These are phyloP conservation scores for Leccinum fibrillosum DNA, from an alignment of 768 basidiomycete genomes.

Conservation along the genomic window DNA sequence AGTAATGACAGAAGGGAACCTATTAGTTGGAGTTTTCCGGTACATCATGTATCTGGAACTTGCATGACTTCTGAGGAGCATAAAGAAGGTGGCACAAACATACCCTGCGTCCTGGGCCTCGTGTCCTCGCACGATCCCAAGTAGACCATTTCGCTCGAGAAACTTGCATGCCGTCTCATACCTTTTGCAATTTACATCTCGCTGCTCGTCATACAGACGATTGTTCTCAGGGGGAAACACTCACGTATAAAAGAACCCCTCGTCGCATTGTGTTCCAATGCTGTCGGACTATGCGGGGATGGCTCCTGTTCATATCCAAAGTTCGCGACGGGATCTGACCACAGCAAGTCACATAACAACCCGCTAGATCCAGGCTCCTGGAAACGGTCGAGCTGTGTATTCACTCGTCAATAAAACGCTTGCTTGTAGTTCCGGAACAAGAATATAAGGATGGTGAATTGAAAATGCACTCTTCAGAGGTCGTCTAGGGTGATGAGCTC, in stretches of 20 bases:
- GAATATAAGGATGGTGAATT: neutral
- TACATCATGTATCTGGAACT: constrained; percentile 81
- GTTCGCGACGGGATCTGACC: constrained; percentile 90
- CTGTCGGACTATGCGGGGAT: constrained; percentile 45
- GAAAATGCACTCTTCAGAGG: constrained; percentile 51
- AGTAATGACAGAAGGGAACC: constrained; percentile 96
- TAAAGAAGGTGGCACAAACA: constrained; percentile 17
- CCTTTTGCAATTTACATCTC: constrained; percentile 27
- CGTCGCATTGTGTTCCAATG: constrained; percentile 76
- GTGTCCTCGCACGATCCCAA: constrained; percentile 94
- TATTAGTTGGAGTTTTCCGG: constrained; percentile 89
- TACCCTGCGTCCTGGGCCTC: constrained; percentile 98
- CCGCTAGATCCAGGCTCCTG: constrained; percentile 91
- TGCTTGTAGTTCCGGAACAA: neutral
- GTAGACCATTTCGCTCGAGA: constrained; percentile 83
- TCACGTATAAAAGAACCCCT: constrained; percentile 93
- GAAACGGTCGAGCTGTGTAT: constrained; percentile 81
- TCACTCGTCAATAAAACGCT: constrained; percentile 6
- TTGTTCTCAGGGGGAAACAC: constrained; percentile 26
- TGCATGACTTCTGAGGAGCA: neutral
- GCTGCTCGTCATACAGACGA: neutral
- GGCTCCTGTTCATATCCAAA: constrained; percentile 80
- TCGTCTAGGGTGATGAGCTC: constrained; percentile 79
- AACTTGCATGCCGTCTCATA: constrained; percentile 94
- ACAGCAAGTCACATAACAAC: constrained; percentile 89